Base-by-base conservation (phyloP, 75 land plant genomes). In the Pinus albicaulis region DNA sequence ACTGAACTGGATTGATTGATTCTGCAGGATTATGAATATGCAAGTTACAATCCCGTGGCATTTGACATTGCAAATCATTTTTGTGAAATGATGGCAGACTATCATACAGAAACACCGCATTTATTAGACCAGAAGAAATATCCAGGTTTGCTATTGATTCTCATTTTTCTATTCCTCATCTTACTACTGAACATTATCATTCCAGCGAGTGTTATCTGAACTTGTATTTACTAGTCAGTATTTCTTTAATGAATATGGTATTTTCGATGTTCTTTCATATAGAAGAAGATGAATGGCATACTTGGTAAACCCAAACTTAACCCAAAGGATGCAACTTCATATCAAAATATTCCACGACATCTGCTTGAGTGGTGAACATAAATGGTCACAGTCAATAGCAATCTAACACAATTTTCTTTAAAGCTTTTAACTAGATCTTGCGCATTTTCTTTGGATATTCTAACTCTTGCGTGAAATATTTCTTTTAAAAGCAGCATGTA, bases 61-160 rank as follows among this genome's bases (percentile, higher is more conserved):
- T 86, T 80, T 68, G 88, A 86, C 59, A 86, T 86, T 23, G 88
- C 88, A 56, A 86, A 86, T 59, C 86, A 86, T 57, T 86, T 86
- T 24, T 86, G 88, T 84, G 88, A 86, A 59, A 86, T 86, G 88
- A 68, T 86, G 38, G 88, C 88, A 31, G 82, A 86, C 66, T 86
- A 83, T 59, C 88, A 86, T 76, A 56, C 77, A 31, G 86, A 77
- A 14, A 61, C 73, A 24, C 88, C 88, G 7, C 88, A 86, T 78
- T 19, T 79, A 15, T 57, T 86, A 56, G 75, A 86, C 57, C 59
- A 63, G 38, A 58, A 56, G 22, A 83, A 70, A 38, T 86, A 80
- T 55, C 88, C 88, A 75, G 81, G 88, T 84, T 68, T 68, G 3
- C 34, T 41, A n/a, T 68, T 68, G 52, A 68, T 68, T 22, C 71